These are phyloP conservation scores for Candida succiphila DNA, from an alignment of 805 yeast species.

Conservation along the genomic window DNA sequence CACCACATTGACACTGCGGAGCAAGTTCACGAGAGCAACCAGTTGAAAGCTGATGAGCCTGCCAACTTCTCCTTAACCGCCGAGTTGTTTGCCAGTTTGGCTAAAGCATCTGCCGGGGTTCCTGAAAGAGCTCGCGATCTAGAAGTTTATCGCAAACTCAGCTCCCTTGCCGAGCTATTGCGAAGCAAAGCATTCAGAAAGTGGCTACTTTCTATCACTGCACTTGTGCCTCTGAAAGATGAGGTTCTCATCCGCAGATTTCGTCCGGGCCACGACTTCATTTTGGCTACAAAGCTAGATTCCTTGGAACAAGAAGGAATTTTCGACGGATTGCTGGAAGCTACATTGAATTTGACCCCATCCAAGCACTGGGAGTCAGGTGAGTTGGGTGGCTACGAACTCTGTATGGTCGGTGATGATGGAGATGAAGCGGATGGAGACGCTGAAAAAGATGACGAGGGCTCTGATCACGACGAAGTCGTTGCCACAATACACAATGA, in stretches of 20 bases:
- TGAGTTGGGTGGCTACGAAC: slow-evolving; percentile 91
- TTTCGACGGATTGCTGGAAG: slow-evolving; percentile 56
- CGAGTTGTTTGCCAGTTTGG: slow-evolving; percentile 6
- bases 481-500: slow-evolving; percentile 11
- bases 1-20: slow-evolving; percentile 22
- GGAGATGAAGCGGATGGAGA: slow-evolving; percentile 36
- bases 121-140: slow-evolving; percentile 4
- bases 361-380: slow-evolving; percentile 77
- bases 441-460: slow-evolving; percentile 14
- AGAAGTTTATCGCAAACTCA: slow-evolving; percentile 26
- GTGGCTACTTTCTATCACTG: slow-evolving; percentile 59
- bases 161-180: slow-evolving; percentile 48
- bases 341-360: slow-evolving; percentile 77
- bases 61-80: slow-evolving; percentile 39
- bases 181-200: slow-evolving; percentile 53
- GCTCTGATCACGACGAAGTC: slow-evolving; percentile 30
- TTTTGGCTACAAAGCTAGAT: slow-evolving; percentile 60
- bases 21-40: slow-evolving; percentile 22
- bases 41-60: slow-evolving; percentile 29
- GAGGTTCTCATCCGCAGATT: slow-evolving; percentile 74
- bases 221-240: slow-evolving; percentile 50
- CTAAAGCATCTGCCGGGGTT: slow-evolving; percentile 4
- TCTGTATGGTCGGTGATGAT: slow-evolving; percentile 64
- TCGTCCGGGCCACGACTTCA: slow-evolving; percentile 92
- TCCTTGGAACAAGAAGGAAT: slow-evolving; percentile 28